Conservation (phyloP, 305 asterid genomes). For the Solanum hybrid region DNA sequence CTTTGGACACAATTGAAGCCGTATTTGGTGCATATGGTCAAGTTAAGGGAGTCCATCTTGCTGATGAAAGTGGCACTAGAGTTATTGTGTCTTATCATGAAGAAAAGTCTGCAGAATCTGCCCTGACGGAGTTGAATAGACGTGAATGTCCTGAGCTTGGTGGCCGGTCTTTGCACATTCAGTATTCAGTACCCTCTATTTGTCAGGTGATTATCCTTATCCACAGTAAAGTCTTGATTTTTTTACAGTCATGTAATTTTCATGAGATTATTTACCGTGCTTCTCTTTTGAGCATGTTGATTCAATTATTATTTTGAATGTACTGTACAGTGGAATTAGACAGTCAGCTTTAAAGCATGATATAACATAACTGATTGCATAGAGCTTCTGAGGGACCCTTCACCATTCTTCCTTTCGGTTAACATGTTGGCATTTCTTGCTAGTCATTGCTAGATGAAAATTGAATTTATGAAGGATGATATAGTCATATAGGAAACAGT, state of each 20-base stretch:
- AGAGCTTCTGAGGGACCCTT: background rate
- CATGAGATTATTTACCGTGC: background rate
- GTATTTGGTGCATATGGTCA: conserved; percentile 55
- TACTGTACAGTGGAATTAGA: background rate
- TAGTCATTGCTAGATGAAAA: background rate
- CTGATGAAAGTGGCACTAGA: conserved; percentile 92
- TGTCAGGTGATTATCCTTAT: conserved; percentile 39
- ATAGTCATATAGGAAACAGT: background rate
- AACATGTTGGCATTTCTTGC: background rate
- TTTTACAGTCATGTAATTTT: background rate
- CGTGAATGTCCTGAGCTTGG: conserved; percentile 50
- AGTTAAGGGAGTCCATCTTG: conserved; percentile 63
- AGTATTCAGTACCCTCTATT: conserved; percentile 53
- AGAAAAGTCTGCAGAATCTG: conserved; percentile 46
- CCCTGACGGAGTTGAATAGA: conserved; percentile 57
- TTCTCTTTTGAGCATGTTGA: background rate
- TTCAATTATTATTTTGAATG: background rate
- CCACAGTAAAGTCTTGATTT: background rate
- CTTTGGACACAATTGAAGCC: conserved; percentile 48
- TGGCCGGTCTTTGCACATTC: conserved; percentile 73
- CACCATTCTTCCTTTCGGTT: background rate
- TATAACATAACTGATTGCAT: background rate
- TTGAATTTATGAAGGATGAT: background rate
- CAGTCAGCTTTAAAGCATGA: background rate
- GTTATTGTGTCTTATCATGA: conserved; percentile 62